Conservation (phyloP, 1,284 basidiomycete genomes). For the Trametes hirsuta region DNA sequence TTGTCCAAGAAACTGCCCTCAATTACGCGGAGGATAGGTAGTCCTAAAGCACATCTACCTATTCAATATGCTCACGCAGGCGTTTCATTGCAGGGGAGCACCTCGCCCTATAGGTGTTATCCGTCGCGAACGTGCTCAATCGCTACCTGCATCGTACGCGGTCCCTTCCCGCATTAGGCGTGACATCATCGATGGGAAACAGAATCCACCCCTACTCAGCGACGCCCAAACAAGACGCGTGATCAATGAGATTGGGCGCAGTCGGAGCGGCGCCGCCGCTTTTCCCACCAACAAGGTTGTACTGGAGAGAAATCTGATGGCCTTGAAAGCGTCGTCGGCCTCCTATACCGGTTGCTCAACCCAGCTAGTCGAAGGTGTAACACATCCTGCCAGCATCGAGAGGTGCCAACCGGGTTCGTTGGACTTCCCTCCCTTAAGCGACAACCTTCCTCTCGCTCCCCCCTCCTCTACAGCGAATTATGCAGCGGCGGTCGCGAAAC, state of each 20-base stretch:
- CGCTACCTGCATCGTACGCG: background rate
- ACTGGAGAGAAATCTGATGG: background rate
- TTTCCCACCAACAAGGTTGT: background rate
- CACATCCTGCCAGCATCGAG: too few relatives aligned
- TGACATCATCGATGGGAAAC: slow-evolving; percentile 7
- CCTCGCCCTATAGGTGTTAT: background rate
- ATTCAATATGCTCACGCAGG: background rate
- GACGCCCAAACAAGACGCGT: background rate
- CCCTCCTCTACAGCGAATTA: background rate
- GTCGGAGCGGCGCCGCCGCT: slow-evolving; percentile 2
- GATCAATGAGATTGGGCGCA: slow-evolving; percentile 9
- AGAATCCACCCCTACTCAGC: background rate
- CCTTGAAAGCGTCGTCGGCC: background rate
- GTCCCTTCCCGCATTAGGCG: background rate
- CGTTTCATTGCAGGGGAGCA: background rate
- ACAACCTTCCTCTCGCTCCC: background rate
- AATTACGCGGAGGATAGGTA: slow-evolving; percentile 10
- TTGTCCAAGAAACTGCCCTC: background rate
- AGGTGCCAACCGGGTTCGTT: too few relatives aligned
- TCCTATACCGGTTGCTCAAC: too few relatives aligned
- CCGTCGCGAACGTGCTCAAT: background rate
- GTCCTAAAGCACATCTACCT: too few relatives aligned
- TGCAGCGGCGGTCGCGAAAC: background rate
- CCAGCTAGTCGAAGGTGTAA: too few relatives aligned
- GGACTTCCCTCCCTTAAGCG: background rate